Evolutionary conservation across 495 filamentous ascomycete genomes (phyloP), one percentile per base, ranked within the genome.

Genomic region (Penicillium mononematosum): DNA sequence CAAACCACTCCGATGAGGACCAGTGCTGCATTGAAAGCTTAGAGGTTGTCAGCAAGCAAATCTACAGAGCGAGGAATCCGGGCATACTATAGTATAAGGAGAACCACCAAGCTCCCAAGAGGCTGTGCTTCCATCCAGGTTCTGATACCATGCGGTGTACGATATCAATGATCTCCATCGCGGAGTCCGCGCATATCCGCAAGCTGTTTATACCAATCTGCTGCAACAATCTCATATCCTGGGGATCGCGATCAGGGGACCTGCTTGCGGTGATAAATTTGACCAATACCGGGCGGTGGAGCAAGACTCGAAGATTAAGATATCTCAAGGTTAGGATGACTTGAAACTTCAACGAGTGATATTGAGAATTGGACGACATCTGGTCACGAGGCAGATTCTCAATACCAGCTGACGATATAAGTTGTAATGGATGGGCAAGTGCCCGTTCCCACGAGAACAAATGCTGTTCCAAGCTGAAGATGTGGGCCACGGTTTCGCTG

Each of bases 61-160:
- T 1, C 11, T 7, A 1, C n/a, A 31, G 8, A 27, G 32, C 17
- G 53, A 19, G 8, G 3, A 25, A 39, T 32, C 7, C 17, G 31
- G n/a, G 34, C 60, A 22, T 62, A 75, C 73, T 72, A 52, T 76
- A 78, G 25, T 76, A 76, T 17, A 78, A 49, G 5, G 75, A 74
- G 49, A 69, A 77, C 70, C 70, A 73, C 73, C 75, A 76, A 27
- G 75, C 76, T 1, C 74, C 75, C 5, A 76, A 45, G 16, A 75
- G 51, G 32, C 63, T 59, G 9, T 62, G 49, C 44, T 64, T 47
- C 70, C 61, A 58, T 58, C 55, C 65, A 17, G 56, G 46, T 9
- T 53, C 54, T 5, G 61, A 50, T 5, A 70, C 68, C 11, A 74
- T 55, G 6, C 60, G 58, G 32, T 72, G 61, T 11, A 78, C 61